These are phyloP conservation scores for Quercus variabilis DNA, from an alignment of 306 rosid genomes.

Conservation along the genomic window DNA sequence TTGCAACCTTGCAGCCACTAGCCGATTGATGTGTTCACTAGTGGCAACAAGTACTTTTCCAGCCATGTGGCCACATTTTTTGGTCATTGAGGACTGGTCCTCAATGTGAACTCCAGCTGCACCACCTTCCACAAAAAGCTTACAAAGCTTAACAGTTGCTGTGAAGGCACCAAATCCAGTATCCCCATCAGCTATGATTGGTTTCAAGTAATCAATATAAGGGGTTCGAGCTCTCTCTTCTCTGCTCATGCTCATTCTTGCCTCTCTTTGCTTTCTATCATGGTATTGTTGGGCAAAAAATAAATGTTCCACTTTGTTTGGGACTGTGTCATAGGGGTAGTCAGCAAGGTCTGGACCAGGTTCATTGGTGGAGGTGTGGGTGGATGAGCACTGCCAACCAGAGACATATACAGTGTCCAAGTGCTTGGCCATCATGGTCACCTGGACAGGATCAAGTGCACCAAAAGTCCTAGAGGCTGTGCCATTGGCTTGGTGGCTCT, in stretches of 20 bases:
- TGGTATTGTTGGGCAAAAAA: slow-evolving; percentile 93
- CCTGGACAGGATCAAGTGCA: slow-evolving; percentile 95
- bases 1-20: slow-evolving; percentile 87
- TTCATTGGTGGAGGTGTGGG: slow-evolving; percentile 87
- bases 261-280: slow-evolving; percentile 87
- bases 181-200: slow-evolving; percentile 91
- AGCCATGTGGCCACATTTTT: slow-evolving; percentile 98
- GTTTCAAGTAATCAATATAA: slow-evolving; percentile 78
- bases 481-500: slow-evolving; percentile 83
- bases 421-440: slow-evolving; percentile 91
- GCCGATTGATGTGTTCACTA: slow-evolving; percentile 84
- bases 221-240: slow-evolving; percentile 83
- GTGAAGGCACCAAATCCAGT: slow-evolving; percentile 90
- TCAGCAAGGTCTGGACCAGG: slow-evolving; percentile 99
- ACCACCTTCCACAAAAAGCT: slow-evolving; percentile 93
- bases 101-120: slow-evolving; percentile 97
- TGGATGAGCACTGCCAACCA: slow-evolving; percentile 96
- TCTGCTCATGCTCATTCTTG: slow-evolving; percentile 70
- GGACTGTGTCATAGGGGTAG: slow-evolving; percentile 96
- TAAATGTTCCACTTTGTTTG: slow-evolving; percentile 93
- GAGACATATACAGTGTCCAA: slow-evolving; percentile 92
- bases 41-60: slow-evolving; percentile 84
- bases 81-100: slow-evolving; percentile 86
- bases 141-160: slow-evolving; percentile 91
- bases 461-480: slow-evolving; percentile 93